Evolutionary conservation across 2,329 filamentous ascomycete genomes (phyloP), one percentile per base, ranked within the genome.

Genomic region (Aspergillus costaricaensis): DNA sequence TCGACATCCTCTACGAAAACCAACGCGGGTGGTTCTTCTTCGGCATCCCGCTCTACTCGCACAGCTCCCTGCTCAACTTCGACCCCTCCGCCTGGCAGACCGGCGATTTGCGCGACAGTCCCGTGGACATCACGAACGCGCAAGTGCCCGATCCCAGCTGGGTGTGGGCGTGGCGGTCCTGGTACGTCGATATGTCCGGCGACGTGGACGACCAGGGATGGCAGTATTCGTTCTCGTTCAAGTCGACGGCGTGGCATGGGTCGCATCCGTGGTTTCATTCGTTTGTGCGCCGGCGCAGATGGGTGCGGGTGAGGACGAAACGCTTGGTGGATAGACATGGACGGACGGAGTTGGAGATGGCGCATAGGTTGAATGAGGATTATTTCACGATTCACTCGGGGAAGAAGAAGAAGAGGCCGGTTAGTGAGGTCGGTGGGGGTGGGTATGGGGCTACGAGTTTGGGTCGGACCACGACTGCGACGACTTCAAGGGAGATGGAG

Each of bases 1-100:
- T 98, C 62, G 95, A 99, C 65, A 85, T 98, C 5, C 82, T 99
- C 0, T 98, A 96, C 76, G 95, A 99, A 75, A 99, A 99, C 72
- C 91, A 99, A 78, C 86, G 95, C 59, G 95, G 95, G 10, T 88
- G 87, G 41, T 96, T 97, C 72, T 82, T 96, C 63, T 98, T 94
- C 70, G 94, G 95, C 27, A 85, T 92, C 12, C 88, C 93, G 0
- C 83, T 96, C n/a, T 99, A 97, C 80, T 96, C 93, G 1, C 85
- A 87, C 7, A 89, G 88, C 64, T 94, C 93, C 1, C 83, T 99
- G 1, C 87, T 96, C 38, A 90, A 91, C 62, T 85, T 96, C 52
- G 95, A 99, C 71, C 92, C 93, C 0, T 78, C 90, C 7, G 83
- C 92, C 0, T 99, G 95, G 95, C 91, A 93, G 53, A 96, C 92